These are phyloP conservation scores for Sutorius eximius DNA, from an alignment of 1,284 basidiomycete species.

Conservation along the genomic window DNA sequence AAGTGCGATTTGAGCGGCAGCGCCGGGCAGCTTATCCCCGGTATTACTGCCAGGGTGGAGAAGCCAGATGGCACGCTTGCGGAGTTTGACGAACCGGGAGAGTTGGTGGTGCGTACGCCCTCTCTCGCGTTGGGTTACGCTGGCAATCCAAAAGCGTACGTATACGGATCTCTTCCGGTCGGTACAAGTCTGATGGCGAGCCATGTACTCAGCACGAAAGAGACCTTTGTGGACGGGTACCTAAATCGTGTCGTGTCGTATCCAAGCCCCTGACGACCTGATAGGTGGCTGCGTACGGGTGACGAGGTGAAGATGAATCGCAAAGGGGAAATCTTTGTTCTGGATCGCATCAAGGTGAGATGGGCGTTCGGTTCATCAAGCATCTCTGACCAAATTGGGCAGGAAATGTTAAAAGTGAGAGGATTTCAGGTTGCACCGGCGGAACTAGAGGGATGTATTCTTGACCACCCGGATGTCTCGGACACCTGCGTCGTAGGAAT, in stretches of 20 bases:
- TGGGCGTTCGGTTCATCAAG: not conserved
- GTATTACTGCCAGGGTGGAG: conserved; percentile 53
- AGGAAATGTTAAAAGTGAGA: conserved; percentile 65
- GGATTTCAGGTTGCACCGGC: conserved; percentile 68
- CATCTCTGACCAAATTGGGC: not conserved
- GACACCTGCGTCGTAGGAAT: conserved; percentile 72
- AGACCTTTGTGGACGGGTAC: conserved; percentile 56
- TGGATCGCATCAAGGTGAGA: conserved; percentile 67
- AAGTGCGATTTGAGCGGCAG: conserved; percentile 55
- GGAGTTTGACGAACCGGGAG: conserved; percentile 63
- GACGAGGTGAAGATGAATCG: conserved; percentile 63
- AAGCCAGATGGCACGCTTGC: conserved; percentile 62
- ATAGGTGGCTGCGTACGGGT: conserved; percentile 69
- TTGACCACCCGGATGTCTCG: conserved; percentile 58
- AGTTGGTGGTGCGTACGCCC: conserved; percentile 60
- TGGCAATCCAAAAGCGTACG: conserved; percentile 63
- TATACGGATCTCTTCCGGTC: conserved; percentile 15
- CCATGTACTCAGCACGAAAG: conserved; percentile 43
- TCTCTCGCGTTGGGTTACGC: conserved; percentile 60
- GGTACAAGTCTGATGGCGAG: not conserved
- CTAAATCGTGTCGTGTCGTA: not conserved
- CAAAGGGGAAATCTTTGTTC: conserved; percentile 60
- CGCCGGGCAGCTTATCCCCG: conserved; percentile 57
- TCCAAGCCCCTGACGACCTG: conserved; percentile 30
- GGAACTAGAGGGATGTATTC: conserved; percentile 73